Evolutionary conservation across 2,329 filamentous ascomycete genomes (phyloP).

Genomic region (Aspergillus pseudoviridinutans): DNA sequence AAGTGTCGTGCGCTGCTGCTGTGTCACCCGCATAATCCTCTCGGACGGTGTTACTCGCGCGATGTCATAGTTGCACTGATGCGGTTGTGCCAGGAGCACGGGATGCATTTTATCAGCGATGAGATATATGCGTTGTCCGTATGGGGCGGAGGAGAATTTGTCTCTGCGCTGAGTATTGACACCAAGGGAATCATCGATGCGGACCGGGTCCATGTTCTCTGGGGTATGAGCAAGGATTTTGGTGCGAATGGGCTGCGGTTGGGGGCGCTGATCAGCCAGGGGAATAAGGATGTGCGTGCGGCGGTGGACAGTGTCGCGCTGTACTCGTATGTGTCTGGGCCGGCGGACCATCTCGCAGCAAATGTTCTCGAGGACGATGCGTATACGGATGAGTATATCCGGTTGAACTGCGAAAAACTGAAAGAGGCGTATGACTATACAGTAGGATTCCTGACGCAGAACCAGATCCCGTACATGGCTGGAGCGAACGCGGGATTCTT

Average conservation of each 20-base stretch:
- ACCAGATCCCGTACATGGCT: conserved; percentile 45
- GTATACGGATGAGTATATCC: conserved; percentile 45
- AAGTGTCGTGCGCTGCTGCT: conserved; percentile 49
- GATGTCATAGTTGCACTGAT: conserved; percentile 42
- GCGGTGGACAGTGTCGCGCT: conserved; percentile 40
- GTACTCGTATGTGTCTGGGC: conserved; percentile 47
- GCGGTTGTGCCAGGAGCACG: conserved; percentile 47
- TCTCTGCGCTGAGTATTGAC: conserved; percentile 46
- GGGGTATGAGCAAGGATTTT: conserved; percentile 51
- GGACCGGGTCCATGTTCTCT: conserved; percentile 49
- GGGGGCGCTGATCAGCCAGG: conserved; percentile 49
- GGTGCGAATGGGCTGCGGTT: conserved; percentile 54
- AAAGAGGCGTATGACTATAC: conserved; percentile 39
- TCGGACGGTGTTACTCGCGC: conserved; percentile 48
- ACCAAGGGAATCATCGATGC: conserved; percentile 45
- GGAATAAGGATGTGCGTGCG: conserved; percentile 38
- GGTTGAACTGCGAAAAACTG: conserved; percentile 42
- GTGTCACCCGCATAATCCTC: conserved; percentile 51
- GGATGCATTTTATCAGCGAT: conserved; percentile 54
- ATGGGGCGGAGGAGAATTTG: conserved; percentile 43
- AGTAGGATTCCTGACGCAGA: conserved; percentile 33
- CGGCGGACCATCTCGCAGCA: conserved; percentile 37
- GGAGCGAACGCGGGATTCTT: conserved; percentile 57
- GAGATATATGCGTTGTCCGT: conserved; percentile 57
- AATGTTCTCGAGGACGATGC: conserved; percentile 43